Evolutionary conservation across 2,329 filamentous ascomycete genomes (phyloP).

Genomic region (Tolypocladium capitatum): DNA sequence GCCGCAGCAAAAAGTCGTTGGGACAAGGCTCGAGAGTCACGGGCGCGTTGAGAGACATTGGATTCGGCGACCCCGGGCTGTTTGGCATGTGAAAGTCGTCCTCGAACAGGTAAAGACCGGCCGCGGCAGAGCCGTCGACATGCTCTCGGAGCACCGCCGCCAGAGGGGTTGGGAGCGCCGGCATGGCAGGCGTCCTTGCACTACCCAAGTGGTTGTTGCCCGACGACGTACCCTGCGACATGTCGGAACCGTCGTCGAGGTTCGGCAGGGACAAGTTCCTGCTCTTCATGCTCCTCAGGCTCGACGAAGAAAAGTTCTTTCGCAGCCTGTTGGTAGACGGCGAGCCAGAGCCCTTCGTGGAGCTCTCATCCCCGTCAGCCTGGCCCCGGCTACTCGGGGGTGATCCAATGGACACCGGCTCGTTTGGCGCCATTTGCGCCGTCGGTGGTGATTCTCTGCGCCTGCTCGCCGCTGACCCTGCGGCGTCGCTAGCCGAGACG

Average conservation of each 20-base stretch:
- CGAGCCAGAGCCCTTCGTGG: conserved; percentile 34
- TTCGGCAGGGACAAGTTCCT: conserved; percentile 59
- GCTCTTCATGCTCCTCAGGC: conserved; percentile 56
- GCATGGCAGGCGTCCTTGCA: conserved; percentile 36
- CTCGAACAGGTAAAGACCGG: conserved; percentile 72
- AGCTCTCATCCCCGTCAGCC: conserved; percentile 22
- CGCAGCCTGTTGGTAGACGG: conserved; percentile 36
- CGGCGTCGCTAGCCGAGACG: conserved; percentile 2
- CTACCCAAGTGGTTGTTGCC: conserved; percentile 52
- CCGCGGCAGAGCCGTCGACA: conserved; percentile 42
- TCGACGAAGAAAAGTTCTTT: conserved; percentile 60
- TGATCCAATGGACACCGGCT: conserved; percentile 13
- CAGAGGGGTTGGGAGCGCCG: conserved; percentile 55
- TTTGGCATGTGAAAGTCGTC: conserved; percentile 61
- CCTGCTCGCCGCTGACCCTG: neutral
- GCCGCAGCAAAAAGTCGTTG: conserved; percentile 74
- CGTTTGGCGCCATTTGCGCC: conserved; percentile 14
- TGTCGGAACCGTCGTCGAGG: conserved; percentile 47
- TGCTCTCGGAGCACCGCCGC: conserved; percentile 48
- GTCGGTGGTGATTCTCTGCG: conserved; percentile 11
- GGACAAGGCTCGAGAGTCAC: conserved; percentile 83
- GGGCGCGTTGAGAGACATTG: conserved; percentile 50
- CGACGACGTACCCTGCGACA: conserved; percentile 61
- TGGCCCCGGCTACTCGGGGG: conserved; percentile 19
- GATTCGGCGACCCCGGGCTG: conserved; percentile 52